Base-by-base conservation (phyloP, 2,329 filamentous ascomycete genomes). In the Rhexocercosporidium sp. region DNA sequence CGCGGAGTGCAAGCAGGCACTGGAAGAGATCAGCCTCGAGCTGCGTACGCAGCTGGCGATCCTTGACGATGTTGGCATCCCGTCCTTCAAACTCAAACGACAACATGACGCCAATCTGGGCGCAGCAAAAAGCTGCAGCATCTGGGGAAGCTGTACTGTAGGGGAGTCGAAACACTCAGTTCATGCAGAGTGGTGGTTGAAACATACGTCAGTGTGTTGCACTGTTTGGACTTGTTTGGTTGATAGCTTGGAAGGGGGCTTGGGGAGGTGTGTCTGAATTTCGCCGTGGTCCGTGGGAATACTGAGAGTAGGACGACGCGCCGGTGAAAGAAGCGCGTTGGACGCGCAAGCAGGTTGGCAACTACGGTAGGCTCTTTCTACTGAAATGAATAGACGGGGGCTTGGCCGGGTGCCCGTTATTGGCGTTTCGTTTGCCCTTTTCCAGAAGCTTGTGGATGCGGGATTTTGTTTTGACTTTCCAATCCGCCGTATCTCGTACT, bases 401-500 rank as follows among this genome's bases (percentile, higher is more conserved):
- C 7, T 9, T 29, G 22, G 25, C 25, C 47, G 22, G 5, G 16
- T 49, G 29, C 20, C 22, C 12, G 22, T 51, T 18, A 1, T 27
- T 20, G 22, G 27, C 47, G 11, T 29, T 29, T 49, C 46, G 46
- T 27, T 11, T 49, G 46, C 12, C 46, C 46, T 12, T 25, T 20
- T 27, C 25, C 3, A 49, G 46, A 27, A 20, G 25, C 20, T 4
- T 22, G 27, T 51, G 12, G 47, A 1, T 51, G 47, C 47, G 47
- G 47, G 47, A 51, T 51, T n/a, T 51, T 51, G 25, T 51, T 51
- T 29, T 29, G n/a, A n/a, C n/a, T n/a, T n/a, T n/a, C n/a, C n/a
- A n/a, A n/a, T n/a, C n/a, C n/a, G n/a, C n/a, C n/a, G n/a, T n/a
- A n/a, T n/a, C n/a, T n/a, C n/a, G n/a, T n/a, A n/a, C n/a, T n/a